phyloP scores from a whole-genome alignment of 805 yeast genomes.

The Yarrowia porcina region DNA sequence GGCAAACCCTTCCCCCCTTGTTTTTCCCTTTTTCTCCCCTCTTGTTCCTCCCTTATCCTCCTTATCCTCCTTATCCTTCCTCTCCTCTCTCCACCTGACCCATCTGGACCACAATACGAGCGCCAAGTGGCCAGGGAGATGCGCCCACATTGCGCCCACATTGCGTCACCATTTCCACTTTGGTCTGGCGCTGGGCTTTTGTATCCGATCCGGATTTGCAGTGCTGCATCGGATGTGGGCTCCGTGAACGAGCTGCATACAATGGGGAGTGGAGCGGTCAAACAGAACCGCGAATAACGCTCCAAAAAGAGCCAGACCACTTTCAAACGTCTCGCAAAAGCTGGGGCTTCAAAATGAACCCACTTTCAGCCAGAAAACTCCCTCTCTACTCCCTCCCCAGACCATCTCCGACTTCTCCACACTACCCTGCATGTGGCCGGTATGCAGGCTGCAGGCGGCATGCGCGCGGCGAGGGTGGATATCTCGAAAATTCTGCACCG shows the following conservation, averaged over 20 bases:
- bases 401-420: neutral
- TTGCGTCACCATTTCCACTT: too few relatives aligned
- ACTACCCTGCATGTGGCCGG: neutral
- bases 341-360: too few relatives aligned
- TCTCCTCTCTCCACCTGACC: neutral
- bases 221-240: neutral
- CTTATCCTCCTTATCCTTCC: too few relatives aligned
- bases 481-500: neutral
- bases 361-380: too few relatives aligned
- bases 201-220: neutral
- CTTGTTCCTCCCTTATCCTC: too few relatives aligned
- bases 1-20: too few relatives aligned
- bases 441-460: neutral
- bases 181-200: neutral
- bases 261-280: neutral
- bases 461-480: neutral
- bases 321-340: too few relatives aligned
- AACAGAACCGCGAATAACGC: too few relatives aligned
- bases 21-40: too few relatives aligned
- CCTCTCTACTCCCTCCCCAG: neutral
- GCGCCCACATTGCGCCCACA: too few relatives aligned
- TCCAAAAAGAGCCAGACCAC: too few relatives aligned
- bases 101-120: neutral
- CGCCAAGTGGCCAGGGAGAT: too few relatives aligned
- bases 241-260: neutral